Evolutionary conservation across 2,329 filamentous ascomycete genomes (phyloP).

Genomic region (Cordyceps javanica): DNA sequence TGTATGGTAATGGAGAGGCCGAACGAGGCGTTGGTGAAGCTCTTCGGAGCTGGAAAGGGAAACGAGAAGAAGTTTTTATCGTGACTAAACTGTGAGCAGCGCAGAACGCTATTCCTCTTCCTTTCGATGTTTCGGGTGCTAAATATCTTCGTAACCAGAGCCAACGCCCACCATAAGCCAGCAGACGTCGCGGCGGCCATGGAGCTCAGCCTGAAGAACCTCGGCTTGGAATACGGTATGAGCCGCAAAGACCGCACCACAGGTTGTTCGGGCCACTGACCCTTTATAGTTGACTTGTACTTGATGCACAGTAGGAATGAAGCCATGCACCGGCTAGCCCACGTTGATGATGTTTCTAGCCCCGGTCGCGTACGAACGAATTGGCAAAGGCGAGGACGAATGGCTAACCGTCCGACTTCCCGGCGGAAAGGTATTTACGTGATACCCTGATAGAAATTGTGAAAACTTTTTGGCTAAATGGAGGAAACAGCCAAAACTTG

Average conservation of each 20-base stretch:
- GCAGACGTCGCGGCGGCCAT: not conserved
- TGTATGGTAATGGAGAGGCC: constrained; percentile 3
- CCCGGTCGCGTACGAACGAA: constrained; percentile 5
- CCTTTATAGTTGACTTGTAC: not conserved
- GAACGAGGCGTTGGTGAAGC: constrained; percentile 7
- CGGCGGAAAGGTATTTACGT: not conserved
- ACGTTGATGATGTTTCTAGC: not conserved
- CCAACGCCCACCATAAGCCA: constrained; percentile 3
- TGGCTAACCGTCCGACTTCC: not conserved
- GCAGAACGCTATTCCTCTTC: not conserved
- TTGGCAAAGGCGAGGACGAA: not conserved
- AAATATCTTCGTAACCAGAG: not conserved
- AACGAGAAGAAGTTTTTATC: constrained; percentile 2
- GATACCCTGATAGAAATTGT: too few species aligned
- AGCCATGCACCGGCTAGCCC: not conserved
- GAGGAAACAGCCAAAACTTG: not conserved
- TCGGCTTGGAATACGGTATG: constrained; percentile 4
- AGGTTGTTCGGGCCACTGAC: not conserved
- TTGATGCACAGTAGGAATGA: constrained; percentile 9
- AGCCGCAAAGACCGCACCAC: too few species aligned
- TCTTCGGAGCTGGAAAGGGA: not conserved
- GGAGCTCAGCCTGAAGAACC: constrained; percentile 8
- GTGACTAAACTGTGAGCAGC: constrained; percentile 7
- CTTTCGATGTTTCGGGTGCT: not conserved
- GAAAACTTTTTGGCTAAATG: not conserved